Conservation (phyloP, 2,329 filamentous ascomycete genomes). For the Ophiognomonia clavigignenti-juglandacearum region DNA sequence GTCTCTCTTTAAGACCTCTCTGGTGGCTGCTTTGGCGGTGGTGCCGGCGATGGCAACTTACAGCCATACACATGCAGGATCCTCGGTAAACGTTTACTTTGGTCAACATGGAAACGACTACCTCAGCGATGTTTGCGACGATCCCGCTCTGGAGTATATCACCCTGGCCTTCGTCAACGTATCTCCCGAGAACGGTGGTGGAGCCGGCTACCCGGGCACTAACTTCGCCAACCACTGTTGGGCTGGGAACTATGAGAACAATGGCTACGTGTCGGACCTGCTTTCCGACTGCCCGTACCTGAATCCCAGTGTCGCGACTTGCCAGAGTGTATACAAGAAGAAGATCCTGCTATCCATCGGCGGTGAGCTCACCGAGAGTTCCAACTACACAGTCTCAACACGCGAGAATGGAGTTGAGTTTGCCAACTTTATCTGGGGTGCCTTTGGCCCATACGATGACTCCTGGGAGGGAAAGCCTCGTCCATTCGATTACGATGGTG, state of each 20-base stretch:
- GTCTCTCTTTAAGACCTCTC: constrained; percentile 9
- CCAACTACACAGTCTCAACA: constrained; percentile 30
- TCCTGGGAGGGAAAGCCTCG: constrained; percentile 25
- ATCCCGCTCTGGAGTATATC: constrained; percentile 32
- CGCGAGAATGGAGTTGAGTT: constrained; percentile 27
- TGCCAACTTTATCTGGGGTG: constrained; percentile 32
- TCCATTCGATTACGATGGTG: constrained; percentile 34
- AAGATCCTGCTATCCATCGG: constrained; percentile 62
- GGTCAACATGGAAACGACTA: constrained; percentile 24
- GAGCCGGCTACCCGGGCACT: constrained; percentile 28
- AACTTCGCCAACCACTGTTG: constrained; percentile 35
- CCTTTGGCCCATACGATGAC: constrained; percentile 30
- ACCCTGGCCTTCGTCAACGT: constrained; percentile 35
- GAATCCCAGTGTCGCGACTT: constrained; percentile 34
- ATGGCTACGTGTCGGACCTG: constrained; percentile 25
- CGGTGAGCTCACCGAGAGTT: constrained; percentile 32
- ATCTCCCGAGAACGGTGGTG: constrained; percentile 31
- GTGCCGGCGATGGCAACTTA: constrained; percentile 17
- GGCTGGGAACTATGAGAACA: constrained; percentile 25
- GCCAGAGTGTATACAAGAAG: constrained; percentile 50
- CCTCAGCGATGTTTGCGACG: constrained; percentile 27
- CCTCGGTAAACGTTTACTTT: constrained; percentile 18
- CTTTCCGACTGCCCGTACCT: constrained; percentile 28
- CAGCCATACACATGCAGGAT: background rate
- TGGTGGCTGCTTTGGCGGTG: constrained; percentile 15